Evolutionary conservation across 306 rosid species (phyloP).

Genomic region (Acacia crassicarpa): DNA sequence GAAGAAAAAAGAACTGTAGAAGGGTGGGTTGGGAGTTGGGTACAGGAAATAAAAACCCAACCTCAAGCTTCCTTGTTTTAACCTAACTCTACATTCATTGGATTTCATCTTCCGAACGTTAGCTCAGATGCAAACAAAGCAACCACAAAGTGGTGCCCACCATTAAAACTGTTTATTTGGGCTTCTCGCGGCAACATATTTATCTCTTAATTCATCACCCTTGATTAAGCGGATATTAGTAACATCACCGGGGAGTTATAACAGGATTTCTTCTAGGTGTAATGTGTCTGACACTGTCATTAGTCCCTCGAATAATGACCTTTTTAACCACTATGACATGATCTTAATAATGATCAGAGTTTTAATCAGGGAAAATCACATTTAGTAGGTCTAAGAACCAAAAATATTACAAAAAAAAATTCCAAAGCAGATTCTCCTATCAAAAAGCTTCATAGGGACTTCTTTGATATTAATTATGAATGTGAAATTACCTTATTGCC

Average conservation of each 20-base stretch:
- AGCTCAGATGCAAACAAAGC: slow-evolving; percentile 44
- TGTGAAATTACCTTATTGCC: no score
- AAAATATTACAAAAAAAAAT: no score
- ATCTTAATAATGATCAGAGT: not conserved
- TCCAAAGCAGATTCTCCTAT: no score
- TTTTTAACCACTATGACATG: not conserved
- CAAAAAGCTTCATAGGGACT: no score
- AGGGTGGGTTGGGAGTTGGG: slow-evolving; percentile 34
- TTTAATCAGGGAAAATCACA: not conserved
- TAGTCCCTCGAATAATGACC: slow-evolving; percentile 16
- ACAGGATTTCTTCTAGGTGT: slow-evolving; percentile 37
- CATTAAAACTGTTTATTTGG: slow-evolving; percentile 27
- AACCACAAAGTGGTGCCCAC: slow-evolving; percentile 44
- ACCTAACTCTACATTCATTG: slow-evolving; percentile 49
- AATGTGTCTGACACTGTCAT: slow-evolving; percentile 26
- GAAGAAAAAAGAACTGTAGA: slow-evolving; percentile 21
- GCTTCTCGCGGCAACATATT: slow-evolving; percentile 19
- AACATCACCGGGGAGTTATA: slow-evolving; percentile 26
- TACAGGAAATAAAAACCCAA: slow-evolving; percentile 22
- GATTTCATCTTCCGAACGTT: slow-evolving; percentile 43
- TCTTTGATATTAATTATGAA: no score
- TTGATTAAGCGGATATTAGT: slow-evolving; percentile 19
- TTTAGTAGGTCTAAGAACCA: no score
- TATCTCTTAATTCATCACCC: not conserved
- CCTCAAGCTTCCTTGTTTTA: slow-evolving; percentile 33